These are phyloP conservation scores for Globisporangium recalcitrans DNA, from an alignment of 352 stramenopile species.

Conservation along the genomic window DNA sequence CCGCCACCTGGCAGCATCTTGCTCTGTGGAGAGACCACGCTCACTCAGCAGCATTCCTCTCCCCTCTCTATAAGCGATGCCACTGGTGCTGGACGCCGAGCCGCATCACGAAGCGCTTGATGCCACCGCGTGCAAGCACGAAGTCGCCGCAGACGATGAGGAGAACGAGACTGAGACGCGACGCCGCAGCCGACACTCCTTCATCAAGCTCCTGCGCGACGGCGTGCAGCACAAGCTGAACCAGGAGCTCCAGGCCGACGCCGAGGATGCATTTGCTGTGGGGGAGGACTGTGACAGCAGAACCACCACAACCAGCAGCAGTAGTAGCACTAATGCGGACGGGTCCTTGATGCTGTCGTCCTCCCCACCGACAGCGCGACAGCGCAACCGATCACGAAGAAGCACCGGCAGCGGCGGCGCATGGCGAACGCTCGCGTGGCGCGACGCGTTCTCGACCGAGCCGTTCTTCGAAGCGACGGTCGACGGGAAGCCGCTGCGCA, in stretches of 20 bases:
- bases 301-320: neutral
- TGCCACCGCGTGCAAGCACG: neutral
- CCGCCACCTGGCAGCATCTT: neutral
- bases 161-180: neutral
- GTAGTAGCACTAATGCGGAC: neutral
- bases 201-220: conserved; percentile 54
- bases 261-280: conserved; percentile 2
- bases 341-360: neutral
- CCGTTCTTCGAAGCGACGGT: conserved; percentile 59
- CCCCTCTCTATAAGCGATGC: neutral
- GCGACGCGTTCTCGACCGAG: conserved; percentile 61
- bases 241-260: conserved; percentile 18
- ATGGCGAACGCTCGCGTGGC: conserved; percentile 75
- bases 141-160: neutral
- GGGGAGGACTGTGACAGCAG: neutral
- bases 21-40: neutral
- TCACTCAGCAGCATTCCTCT: neutral
- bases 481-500: conserved; percentile 31
- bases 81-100: neutral
- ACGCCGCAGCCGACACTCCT: conserved; percentile 23
- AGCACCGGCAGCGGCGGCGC: neutral
- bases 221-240: conserved; percentile 54
- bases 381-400: neutral
- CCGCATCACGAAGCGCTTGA: neutral
- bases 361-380: neutral